Percentiles rank a stretch among this genome's conserved stretches.
Evolutionary conservation across 106 monocot genomes (phyloP).

Genomic region (Chionographis japonica): DNA sequence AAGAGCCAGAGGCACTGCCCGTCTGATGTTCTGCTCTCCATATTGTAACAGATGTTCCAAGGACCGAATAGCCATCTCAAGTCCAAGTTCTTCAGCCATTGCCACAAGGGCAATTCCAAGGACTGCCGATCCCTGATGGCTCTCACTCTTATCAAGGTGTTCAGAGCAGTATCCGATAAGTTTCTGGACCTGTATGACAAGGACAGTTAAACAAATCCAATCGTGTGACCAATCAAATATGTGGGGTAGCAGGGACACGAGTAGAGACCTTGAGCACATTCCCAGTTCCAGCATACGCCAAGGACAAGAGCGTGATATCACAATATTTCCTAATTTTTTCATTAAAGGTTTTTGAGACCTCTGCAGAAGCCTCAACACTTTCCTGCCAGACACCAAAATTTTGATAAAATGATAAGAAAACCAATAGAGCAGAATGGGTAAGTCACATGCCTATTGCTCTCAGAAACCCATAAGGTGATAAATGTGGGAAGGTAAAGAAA

Average conservation of each 20-base stretch:
- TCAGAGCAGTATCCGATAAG: conserved; percentile 82
- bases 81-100: conserved; percentile 96
- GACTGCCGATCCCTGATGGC: conserved; percentile 91
- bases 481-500: not conserved
- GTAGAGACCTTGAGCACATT: conserved; percentile 86
- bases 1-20: conserved; percentile 89
- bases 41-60: conserved; percentile 90
- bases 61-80: conserved; percentile 90
- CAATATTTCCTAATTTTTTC: conserved; percentile 92
- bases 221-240: not conserved
- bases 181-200: conserved; percentile 81
- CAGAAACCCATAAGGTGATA: not conserved
- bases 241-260: not conserved
- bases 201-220: not conserved
- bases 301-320: conserved; percentile 88
- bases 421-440: too few relatives aligned
- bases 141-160: conserved; percentile 94
- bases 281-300: conserved; percentile 98
- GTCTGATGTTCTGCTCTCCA: conserved; percentile 94
- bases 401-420: not conserved
- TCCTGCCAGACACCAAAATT: conserved; percentile 41
- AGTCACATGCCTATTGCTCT: too few relatives aligned
- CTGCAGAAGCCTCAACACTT: conserved; percentile 93
- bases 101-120: conserved; percentile 96
- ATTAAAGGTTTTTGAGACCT: conserved; percentile 91